Conservation (phyloP, 2,329 filamentous ascomycete species). For the Aspergillus clavatus region DNA sequence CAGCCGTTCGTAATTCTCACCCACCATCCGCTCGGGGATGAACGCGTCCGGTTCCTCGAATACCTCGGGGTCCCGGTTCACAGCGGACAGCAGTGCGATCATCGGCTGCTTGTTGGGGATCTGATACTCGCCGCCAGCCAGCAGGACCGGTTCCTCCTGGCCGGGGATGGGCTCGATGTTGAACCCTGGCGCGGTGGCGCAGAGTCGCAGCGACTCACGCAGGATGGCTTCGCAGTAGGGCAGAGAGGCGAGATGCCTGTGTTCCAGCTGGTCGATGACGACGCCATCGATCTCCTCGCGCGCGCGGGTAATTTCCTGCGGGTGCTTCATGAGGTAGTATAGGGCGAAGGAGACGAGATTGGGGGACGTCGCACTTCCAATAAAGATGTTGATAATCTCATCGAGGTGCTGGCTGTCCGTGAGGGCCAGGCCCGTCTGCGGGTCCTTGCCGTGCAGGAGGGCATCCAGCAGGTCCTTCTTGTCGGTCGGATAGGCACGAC, state of each 20-base stretch:
- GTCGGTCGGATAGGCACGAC: slow-evolving; percentile 50
- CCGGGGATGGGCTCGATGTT: slow-evolving; percentile 49
- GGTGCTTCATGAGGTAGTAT: slow-evolving; percentile 61
- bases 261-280: slow-evolving; percentile 22
- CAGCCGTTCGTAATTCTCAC: slow-evolving; percentile 62
- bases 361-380: slow-evolving; percentile 65
- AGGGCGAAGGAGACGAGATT: slow-evolving; percentile 62
- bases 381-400: slow-evolving; percentile 64
- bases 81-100: slow-evolving; percentile 49
- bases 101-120: slow-evolving; percentile 52
- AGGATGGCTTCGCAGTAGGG: slow-evolving; percentile 63
- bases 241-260: slow-evolving; percentile 58
- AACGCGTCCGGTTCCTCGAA: slow-evolving; percentile 63
- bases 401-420: slow-evolving; percentile 59
- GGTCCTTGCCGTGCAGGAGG: slow-evolving; percentile 56
- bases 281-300: slow-evolving; percentile 61
- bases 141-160: slow-evolving; percentile 42
- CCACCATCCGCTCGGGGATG: slow-evolving; percentile 66
- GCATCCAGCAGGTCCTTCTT: slow-evolving; percentile 59
- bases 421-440: slow-evolving; percentile 56
- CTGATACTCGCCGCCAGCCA: slow-evolving; percentile 58
- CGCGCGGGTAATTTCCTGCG: slow-evolving; percentile 54
- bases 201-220: slow-evolving; percentile 61
- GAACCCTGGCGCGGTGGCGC: slow-evolving; percentile 57
- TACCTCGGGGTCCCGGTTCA: slow-evolving; percentile 60